Base-by-base conservation (phyloP, 768 basidiomycete species). In the Naematelia encephala region DNA sequence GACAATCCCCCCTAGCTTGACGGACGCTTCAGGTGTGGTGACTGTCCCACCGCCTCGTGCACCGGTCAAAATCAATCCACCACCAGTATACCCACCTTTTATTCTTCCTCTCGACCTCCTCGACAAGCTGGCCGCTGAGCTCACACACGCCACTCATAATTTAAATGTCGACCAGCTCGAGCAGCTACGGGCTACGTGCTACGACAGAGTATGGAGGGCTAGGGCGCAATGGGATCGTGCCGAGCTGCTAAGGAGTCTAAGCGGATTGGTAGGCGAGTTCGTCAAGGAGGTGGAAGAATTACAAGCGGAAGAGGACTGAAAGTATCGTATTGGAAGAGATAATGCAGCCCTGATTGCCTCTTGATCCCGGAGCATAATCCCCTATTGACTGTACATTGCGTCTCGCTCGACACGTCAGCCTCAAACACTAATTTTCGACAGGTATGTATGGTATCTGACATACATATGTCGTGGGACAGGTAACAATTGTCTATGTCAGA, bases 141-240 rank as follows among this genome's bases (percentile, higher is more conserved):
- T 97, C 25, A 78, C 78, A 30, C 79, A 82, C 16, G 73, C 73
- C 46, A 96, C 94, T 1, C 72, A 60, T 4, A 72, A 70, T 0
- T 79, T 97, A 44, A 89, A 81, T 23, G 82, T 97, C 51, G 96
- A 99, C 72, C 86, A 94, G 72, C 82, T 99, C 4, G 96, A 98
- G 73, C 92, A 98, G 76, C 81, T 99, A 4, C 84, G 96, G 4
- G 93, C 96, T 5, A 85, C 83, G 1, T 87, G 86, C 66, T 83
- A 92, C 23, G 84, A 85, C 43, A 80, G 80, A 51, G 82, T 97
- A n/a, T 99, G 93, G 93, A 80, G 84, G 26, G 85, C 84, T 62
- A 79, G 92, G 30, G 79, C 80, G 12, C 87, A 88, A 29, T 99
- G 96, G 96, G 84, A 96, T 70, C 82, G 93, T 47, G 82, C 84